These are phyloP conservation scores for Steccherinum ochraceum DNA, from an alignment of 768 basidiomycete genomes.

Conservation along the genomic window DNA sequence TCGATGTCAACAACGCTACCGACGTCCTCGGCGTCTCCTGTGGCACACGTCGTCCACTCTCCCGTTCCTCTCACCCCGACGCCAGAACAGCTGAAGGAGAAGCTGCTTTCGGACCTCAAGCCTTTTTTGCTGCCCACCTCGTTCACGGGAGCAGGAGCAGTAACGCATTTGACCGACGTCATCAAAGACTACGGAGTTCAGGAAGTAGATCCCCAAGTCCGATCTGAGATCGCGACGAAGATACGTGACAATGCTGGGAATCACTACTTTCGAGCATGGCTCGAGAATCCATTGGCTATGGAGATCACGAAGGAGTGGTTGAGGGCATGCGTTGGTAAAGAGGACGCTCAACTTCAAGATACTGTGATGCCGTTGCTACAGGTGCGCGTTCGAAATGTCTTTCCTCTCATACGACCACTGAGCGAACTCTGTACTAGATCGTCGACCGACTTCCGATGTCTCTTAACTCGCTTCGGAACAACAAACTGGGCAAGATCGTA, in stretches of 20 bases:
- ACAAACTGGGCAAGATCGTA: constrained; percentile 77
- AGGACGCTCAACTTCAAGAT: constrained; percentile 51
- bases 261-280: constrained; percentile 84
- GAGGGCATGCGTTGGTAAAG: constrained; percentile 55
- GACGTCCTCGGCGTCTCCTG: constrained; percentile 23
- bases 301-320: constrained; percentile 81
- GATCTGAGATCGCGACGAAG: constrained; percentile 72
- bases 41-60: constrained; percentile 22
- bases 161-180: constrained; percentile 49
- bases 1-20: constrained; percentile 26
- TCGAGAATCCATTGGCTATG: constrained; percentile 68
- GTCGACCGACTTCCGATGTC: constrained; percentile 79
- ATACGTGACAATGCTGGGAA: constrained; percentile 81
- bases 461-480: constrained; percentile 57
- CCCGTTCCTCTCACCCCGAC: constrained; percentile 32
- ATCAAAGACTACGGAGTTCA: constrained; percentile 54
- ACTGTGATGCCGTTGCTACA: constrained; percentile 85
- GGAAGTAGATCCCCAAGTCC: constrained; percentile 59
- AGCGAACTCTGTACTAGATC: constrained; percentile 41
- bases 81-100: constrained; percentile 48
- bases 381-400: constrained; percentile 42
- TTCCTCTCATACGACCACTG: not conserved
- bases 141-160: constrained; percentile 67
- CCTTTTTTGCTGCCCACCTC: constrained; percentile 51
- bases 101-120: constrained; percentile 45